These are phyloP conservation scores for Termitomyces sp. DNA, from an alignment of 768 basidiomycete genomes.

Conservation along the genomic window DNA sequence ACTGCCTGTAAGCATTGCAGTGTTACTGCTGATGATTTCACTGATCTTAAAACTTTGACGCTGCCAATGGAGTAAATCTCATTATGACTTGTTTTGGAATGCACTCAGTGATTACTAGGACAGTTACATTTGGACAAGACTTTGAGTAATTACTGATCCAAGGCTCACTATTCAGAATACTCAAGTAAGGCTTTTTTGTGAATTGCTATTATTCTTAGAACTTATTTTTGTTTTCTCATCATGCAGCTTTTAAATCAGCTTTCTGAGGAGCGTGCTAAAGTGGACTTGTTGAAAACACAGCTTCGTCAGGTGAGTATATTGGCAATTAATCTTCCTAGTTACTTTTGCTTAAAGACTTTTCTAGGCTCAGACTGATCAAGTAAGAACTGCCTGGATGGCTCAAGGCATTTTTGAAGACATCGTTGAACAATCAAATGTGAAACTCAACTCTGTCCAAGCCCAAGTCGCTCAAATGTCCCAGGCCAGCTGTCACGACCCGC, in stretches of 20 bases:
- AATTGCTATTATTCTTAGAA: not conserved
- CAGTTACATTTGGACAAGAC: not conserved
- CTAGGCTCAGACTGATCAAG: not conserved
- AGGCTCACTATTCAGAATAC: not conserved
- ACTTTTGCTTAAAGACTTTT: not conserved
- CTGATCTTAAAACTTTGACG: not conserved
- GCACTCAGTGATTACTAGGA: not conserved
- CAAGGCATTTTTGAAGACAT: not conserved
- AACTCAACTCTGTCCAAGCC: not conserved
- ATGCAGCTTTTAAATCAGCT: not conserved
- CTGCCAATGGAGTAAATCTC: not conserved
- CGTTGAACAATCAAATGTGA: not conserved
- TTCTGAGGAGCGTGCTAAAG: not conserved
- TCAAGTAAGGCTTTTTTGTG: not conserved
- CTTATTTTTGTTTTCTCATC: not conserved
- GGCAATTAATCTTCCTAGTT: not conserved
- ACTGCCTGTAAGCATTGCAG: not conserved
- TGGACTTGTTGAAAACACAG: not conserved
- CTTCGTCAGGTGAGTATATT: not conserved
- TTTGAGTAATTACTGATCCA: not conserved
- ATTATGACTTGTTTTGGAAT: not conserved
- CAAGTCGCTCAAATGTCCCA: not conserved
- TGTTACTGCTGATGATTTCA: not conserved
- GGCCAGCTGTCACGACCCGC: too few relatives aligned
- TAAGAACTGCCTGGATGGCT: not conserved